These are phyloP conservation scores for Eucalyptus viminalis DNA, from an alignment of 345 rosid species.

Conservation along the genomic window DNA sequence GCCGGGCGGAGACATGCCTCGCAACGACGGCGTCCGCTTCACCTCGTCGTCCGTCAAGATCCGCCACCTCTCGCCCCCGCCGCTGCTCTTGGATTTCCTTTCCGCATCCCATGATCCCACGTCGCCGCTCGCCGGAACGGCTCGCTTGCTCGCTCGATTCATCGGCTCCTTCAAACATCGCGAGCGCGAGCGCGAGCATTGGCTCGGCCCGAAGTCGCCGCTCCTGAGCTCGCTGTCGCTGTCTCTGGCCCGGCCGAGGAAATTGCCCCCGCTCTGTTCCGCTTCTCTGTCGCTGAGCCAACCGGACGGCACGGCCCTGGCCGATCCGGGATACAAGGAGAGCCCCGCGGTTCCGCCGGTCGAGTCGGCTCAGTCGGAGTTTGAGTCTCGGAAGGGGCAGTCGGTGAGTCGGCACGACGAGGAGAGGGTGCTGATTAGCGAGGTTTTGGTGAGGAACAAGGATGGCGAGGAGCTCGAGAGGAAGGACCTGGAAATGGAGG, in stretches of 20 bases:
- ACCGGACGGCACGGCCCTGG: background rate
- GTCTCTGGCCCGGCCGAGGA: background rate
- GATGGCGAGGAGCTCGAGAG: constrained; percentile 93
- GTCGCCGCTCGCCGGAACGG: constrained; percentile 12
- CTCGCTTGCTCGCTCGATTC: constrained; percentile 9
- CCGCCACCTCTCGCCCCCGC: background rate
- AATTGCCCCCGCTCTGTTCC: constrained; percentile 13
- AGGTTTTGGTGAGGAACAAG: constrained; percentile 82
- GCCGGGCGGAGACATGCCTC: background rate
- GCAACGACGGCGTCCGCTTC: constrained; percentile 23
- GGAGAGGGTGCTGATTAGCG: constrained; percentile 85
- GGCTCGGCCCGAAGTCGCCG: background rate
- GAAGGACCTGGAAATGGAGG: constrained; percentile 85
- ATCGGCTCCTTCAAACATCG: constrained; percentile 17
- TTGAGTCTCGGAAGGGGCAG: constrained; percentile 33
- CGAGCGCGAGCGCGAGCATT: background rate
- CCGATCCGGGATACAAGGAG: background rate
- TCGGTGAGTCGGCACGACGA: constrained; percentile 39
- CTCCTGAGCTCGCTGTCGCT: background rate
- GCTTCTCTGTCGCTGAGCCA: constrained; percentile 33
- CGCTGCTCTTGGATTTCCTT: background rate
- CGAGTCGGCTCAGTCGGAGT: constrained; percentile 17
- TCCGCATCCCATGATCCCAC: background rate
- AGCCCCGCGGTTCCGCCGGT: background rate
- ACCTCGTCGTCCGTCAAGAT: constrained; percentile 15